Evolutionary conservation across 257 asterid species (phyloP).

Genomic region (Przewalskia tangutica): DNA sequence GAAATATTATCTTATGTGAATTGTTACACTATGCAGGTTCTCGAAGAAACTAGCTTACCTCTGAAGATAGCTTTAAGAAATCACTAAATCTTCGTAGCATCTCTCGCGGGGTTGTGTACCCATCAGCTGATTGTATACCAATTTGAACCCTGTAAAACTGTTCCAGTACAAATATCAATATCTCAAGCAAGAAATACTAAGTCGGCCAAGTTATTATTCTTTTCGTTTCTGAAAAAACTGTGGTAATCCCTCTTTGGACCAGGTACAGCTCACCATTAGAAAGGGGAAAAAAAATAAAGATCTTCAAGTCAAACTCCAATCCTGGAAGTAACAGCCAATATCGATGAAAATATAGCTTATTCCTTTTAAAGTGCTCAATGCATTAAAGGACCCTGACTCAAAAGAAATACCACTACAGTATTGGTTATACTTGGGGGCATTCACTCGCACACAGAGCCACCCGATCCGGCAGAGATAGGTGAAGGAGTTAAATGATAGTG

Average conservation of each 20-base stretch:
- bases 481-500: too few species aligned
- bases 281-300: not conserved
- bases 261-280: not conserved
- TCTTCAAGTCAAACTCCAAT: not conserved
- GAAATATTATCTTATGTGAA: not conserved
- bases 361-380: not conserved
- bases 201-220: not conserved
- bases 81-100: slow-evolving; percentile 61
- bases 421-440: too few species aligned
- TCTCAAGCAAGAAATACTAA: not conserved
- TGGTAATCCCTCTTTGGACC: not conserved
- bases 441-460: too few species aligned
- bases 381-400: not conserved
- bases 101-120: slow-evolving; percentile 41
- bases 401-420: slow-evolving; percentile 46
- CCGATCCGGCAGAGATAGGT: too few species aligned
- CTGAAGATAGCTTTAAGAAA: slow-evolving; percentile 54
- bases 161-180: not conserved
- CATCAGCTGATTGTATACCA: slow-evolving; percentile 72
- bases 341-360: not conserved
- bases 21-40: not conserved
- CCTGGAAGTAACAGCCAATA: not conserved
- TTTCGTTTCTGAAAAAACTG: not conserved
- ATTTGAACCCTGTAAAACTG: slow-evolving; percentile 82
- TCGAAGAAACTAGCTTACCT: slow-evolving; percentile 30